Base-by-base conservation (phyloP, 2,329 filamentous ascomycete species). In the Septoria petroselini region DNA sequence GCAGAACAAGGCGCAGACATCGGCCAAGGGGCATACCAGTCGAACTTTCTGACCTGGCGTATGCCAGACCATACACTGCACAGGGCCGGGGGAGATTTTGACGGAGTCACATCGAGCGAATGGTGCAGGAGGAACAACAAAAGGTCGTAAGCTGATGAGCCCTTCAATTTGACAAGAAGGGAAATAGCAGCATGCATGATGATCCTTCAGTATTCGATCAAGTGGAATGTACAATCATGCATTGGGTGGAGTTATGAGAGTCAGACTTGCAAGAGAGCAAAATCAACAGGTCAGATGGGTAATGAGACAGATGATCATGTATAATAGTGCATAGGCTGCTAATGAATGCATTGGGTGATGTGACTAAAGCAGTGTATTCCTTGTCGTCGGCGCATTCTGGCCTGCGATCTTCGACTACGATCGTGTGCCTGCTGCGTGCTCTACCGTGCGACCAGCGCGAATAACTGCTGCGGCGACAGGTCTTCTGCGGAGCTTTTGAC, bases 161-260 rank as follows among this genome's bases (percentile, higher is more conserved):
- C 54, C 54, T 57, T 53, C 54, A 57, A 41, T 53, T 56, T 59
- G 57, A 51, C 53, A 45, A 58, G 55, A 52, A 47, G 55, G 52
- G 53, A 41, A 42, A 40, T 37, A 27, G 47, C 8, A 33, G 30
- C 46, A 53, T 27, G 23, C 23, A 27, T 27, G 23, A 27, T 27
- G 23, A 27, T 27, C 9, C 23, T 27, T 5, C 23, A 9, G 23
- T 27, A 27, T 37, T 38, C 33, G 25, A 49, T 14, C 25, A 47
- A 29, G 33, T 37, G 43, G 19, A 6, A 47, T 55, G 53, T 50
- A 45, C 21, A 50, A 50, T 38, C 25, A 34, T 41, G 14, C 39
- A 41, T 41, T 41, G 39, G 39, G 23, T 15, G 39, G 23, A 11
- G 21, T 41, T 6, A 41, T 31, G 19, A 41, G 29, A 12, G 33